These are phyloP conservation scores for Bipolaris gigantea DNA, from an alignment of 2,329 filamentous ascomycete genomes.

Conservation along the genomic window DNA sequence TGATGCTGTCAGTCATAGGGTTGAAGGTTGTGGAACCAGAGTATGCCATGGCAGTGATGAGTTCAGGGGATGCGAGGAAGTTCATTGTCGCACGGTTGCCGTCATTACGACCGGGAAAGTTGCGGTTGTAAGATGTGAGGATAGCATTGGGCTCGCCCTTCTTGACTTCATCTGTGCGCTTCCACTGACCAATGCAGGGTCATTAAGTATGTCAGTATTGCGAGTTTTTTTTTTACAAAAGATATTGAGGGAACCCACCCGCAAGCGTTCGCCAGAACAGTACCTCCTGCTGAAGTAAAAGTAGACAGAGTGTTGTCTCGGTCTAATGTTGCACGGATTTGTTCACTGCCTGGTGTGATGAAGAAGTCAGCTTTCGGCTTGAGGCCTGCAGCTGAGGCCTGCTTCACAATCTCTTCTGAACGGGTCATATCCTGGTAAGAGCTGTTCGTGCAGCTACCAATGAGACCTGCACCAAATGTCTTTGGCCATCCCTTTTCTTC, in stretches of 20 bases:
- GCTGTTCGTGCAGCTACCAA: constrained; percentile 98
- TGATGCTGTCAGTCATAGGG: constrained; percentile 83
- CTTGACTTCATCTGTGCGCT: constrained; percentile 78
- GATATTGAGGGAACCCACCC: constrained; percentile 43
- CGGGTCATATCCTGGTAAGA: constrained; percentile 99
- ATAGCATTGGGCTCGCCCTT: constrained; percentile 94
- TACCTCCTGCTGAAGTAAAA: constrained; percentile 82
- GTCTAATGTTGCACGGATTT: constrained; percentile 91
- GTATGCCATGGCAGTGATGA: constrained; percentile 95
- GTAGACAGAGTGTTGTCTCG: constrained; percentile 84
- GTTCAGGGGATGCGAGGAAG: constrained; percentile 93
- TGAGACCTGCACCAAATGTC: constrained; percentile 87
- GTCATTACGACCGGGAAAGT: constrained; percentile 96
- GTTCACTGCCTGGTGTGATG: constrained; percentile 93
- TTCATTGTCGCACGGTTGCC: constrained; percentile 98
- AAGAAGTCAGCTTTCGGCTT: constrained; percentile 91
- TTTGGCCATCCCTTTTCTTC: constrained; percentile 86
- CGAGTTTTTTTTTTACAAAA: background rate
- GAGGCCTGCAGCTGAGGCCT: constrained; percentile 84
- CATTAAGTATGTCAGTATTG: constrained; percentile 39
- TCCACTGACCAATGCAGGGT: constrained; percentile 90
- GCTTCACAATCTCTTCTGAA: constrained; percentile 88
- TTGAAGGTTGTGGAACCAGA: constrained; percentile 94
- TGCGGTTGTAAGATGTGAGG: constrained; percentile 96
- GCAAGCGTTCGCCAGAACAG: constrained; percentile 91